A percentile compares a stretch with the other conserved stretches of the same genome.
Conservation (phyloP, 2,329 filamentous ascomycete genomes). For the Canariomyces notabilis region DNA sequence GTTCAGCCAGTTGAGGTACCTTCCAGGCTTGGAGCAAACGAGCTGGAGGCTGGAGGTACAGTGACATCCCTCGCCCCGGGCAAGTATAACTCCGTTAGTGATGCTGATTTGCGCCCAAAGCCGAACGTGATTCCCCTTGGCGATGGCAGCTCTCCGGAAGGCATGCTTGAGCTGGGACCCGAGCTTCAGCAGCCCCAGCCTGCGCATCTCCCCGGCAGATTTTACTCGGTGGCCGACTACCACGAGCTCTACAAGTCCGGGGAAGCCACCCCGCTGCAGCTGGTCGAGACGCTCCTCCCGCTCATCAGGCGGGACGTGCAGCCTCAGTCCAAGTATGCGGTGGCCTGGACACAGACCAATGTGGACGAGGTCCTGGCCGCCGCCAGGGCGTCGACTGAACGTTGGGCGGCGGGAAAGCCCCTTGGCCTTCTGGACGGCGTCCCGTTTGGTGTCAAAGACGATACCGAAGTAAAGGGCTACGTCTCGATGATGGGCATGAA, state of each 20-base stretch:
- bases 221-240: constrained; percentile 71
- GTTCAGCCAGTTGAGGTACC: constrained; percentile 43
- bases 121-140: constrained; percentile 53
- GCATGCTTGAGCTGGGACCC: constrained; percentile 38
- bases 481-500: constrained; percentile 60
- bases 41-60: constrained; percentile 45
- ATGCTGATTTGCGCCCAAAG: constrained; percentile 23
- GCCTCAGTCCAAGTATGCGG: constrained; percentile 56
- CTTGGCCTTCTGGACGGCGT: constrained; percentile 73
- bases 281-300: constrained; percentile 66
- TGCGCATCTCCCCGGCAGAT: constrained; percentile 43
- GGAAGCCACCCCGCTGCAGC: constrained; percentile 63
- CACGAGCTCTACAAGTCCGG: constrained; percentile 68
- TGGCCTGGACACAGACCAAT: constrained; percentile 67
- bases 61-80: not conserved
- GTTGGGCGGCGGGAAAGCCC: constrained; percentile 63
- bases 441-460: constrained; percentile 79
- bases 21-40: constrained; percentile 42
- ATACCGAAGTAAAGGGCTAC: constrained; percentile 67
- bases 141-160: constrained; percentile 27
- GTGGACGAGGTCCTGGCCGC: constrained; percentile 59
- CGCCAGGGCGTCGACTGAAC: constrained; percentile 65
- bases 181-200: constrained; percentile 40
- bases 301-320: constrained; percentile 58
- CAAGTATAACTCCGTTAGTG: not conserved